Conservation (phyloP, 805 yeast species). For the Pichia exigua region DNA sequence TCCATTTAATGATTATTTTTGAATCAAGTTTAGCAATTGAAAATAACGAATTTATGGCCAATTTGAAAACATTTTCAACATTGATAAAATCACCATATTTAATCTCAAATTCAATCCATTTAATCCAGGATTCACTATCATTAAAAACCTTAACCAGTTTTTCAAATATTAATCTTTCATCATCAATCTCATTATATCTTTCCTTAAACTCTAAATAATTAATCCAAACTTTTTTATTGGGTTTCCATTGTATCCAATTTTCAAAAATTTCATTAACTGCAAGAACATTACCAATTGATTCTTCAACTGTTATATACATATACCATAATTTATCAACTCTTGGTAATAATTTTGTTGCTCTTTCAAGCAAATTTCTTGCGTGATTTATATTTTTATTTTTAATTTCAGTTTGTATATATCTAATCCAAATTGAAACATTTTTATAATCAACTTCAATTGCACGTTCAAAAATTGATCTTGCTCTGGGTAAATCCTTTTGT, state of each 20-base stretch:
- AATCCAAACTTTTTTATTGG: constrained; percentile 59
- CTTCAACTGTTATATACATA: constrained; percentile 75
- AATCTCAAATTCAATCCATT: constrained; percentile 70
- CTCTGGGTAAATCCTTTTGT: constrained; percentile 70
- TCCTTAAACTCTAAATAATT: constrained; percentile 67
- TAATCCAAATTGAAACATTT: constrained; percentile 77
- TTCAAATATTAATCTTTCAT: constrained; percentile 51
- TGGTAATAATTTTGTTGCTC: constrained; percentile 71
- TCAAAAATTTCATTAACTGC: constrained; percentile 62
- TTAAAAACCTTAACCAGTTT: constrained; percentile 50
- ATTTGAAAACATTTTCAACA: constrained; percentile 57
- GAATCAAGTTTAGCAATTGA: constrained; percentile 27
- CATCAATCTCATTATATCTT: constrained; percentile 44
- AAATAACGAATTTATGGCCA: constrained; percentile 51
- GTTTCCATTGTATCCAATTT: constrained; percentile 78
- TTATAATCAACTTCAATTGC: constrained; percentile 65
- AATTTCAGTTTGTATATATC: constrained; percentile 74
- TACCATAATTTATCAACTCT: constrained; percentile 83
- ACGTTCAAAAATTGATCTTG: constrained; percentile 82
- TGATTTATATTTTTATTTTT: constrained; percentile 69
- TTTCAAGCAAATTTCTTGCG: constrained; percentile 75
- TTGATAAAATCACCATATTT: constrained; percentile 37
- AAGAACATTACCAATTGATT: constrained; percentile 54
- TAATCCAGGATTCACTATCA: constrained; percentile 52
- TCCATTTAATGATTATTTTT: constrained; percentile 45